These are phyloP conservation scores for Leishmania mexicana DNA, from an alignment of 208 protist genomes.

Conservation along the genomic window DNA sequence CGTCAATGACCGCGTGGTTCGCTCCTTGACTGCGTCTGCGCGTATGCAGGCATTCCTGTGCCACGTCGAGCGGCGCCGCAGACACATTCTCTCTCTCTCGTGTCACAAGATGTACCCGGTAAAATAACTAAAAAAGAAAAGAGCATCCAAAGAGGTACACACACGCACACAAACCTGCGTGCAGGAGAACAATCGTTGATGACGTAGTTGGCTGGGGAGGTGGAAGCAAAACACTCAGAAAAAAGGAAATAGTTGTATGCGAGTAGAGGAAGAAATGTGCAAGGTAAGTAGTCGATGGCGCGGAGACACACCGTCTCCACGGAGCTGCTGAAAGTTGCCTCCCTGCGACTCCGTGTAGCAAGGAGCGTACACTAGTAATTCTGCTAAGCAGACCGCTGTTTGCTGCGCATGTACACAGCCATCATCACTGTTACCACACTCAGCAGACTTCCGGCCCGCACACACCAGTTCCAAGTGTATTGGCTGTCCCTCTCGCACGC, in stretches of 20 bases:
- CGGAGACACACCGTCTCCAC: not conserved
- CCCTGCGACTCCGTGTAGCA: not conserved
- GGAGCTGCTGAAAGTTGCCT: not conserved
- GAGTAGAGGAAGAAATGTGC: not conserved
- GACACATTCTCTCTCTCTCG: not conserved
- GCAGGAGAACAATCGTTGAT: not conserved
- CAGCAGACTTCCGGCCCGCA: slow-evolving; percentile 17
- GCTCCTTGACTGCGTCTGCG: not conserved
- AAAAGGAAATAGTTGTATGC: not conserved
- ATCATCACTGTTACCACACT: slow-evolving; percentile 16
- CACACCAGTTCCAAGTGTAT: slow-evolving; percentile 22
- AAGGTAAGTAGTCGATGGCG: not conserved
- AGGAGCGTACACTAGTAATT: not conserved
- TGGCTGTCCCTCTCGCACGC: slow-evolving; percentile 3
- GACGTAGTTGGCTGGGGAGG: not conserved
- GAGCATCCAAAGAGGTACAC: not conserved
- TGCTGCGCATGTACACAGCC: slow-evolving; percentile 13
- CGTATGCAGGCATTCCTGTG: not conserved
- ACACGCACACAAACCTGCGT: not conserved
- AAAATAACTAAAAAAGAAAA: not conserved
- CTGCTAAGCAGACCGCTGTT: slow-evolving; percentile 3
- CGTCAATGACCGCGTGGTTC: not conserved
- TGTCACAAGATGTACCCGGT: too few species aligned
- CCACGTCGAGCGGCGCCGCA: not conserved
- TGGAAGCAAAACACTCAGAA: not conserved